Conservation (phyloP, 202 grass and related monocot species). For the Saccharum hybrid region DNA sequence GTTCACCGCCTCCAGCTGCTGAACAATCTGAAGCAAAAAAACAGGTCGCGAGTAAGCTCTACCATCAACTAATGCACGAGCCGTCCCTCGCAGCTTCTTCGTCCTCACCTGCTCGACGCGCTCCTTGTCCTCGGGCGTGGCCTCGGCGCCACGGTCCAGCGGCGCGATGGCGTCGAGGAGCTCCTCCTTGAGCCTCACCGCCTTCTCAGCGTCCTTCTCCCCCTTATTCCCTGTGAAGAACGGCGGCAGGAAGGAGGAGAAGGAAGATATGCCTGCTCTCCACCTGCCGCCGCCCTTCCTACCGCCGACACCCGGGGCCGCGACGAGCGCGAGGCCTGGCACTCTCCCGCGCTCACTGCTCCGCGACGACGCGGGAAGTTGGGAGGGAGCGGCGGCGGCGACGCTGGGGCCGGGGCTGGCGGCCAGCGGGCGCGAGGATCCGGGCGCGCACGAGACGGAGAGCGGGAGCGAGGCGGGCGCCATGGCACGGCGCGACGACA, state of each 20-base stretch:
- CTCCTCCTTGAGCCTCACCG: conserved; percentile 73
- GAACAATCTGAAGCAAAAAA: conserved; percentile 52
- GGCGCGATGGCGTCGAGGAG: conserved; percentile 66
- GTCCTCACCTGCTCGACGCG: conserved; percentile 64
- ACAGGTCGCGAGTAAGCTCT: background rate
- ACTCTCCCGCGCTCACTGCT: background rate
- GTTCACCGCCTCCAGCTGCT: conserved; percentile 70
- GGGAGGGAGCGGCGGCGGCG: background rate
- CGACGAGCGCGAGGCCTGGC: background rate
- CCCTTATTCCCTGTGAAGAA: conserved; percentile 49
- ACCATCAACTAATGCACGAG: background rate
- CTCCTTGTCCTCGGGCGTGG: conserved; percentile 67
- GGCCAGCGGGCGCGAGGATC: background rate
- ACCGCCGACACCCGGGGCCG: background rate
- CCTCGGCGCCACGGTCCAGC: conserved; percentile 79
- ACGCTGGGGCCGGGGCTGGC: background rate
- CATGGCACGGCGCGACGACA: conserved; percentile 42
- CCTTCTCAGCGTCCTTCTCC: conserved; percentile 57
- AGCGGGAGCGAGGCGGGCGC: conserved; percentile 43
- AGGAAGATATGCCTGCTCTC: conserved; percentile 77
- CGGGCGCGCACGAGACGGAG: conserved; percentile 14
- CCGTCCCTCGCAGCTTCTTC: background rate
- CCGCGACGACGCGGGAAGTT: background rate
- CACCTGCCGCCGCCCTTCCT: conserved; percentile 32
- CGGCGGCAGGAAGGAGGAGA: conserved; percentile 65